A percentile compares a stretch with the other conserved stretches of the same genome.
These are phyloP conservation scores for Prunus padus DNA, from an alignment of 306 rosid genomes.

Conservation along the genomic window DNA sequence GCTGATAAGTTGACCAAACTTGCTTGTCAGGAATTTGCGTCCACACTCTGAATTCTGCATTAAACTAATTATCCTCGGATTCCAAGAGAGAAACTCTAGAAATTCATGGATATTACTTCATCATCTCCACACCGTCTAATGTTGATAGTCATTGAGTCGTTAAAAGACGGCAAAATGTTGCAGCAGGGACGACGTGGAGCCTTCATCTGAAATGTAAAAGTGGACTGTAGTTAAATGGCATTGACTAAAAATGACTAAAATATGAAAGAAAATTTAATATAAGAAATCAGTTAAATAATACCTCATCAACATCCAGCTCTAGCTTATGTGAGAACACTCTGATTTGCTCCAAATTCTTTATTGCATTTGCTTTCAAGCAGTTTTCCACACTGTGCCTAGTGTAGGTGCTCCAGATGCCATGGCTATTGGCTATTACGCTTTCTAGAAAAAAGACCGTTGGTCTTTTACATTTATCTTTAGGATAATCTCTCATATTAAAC, in stretches of 20 bases:
- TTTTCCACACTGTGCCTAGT: conserved; percentile 40
- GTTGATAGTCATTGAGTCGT: conserved; percentile 46
- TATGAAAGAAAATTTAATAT: conserved; percentile 18
- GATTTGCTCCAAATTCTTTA: conserved; percentile 43
- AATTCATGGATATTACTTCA: conserved; percentile 63
- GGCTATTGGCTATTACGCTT: conserved; percentile 38
- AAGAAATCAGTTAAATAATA: conserved; percentile 22
- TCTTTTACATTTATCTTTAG: conserved; percentile 70
- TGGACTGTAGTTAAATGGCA: conserved; percentile 12
- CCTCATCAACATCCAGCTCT: conserved; percentile 62
- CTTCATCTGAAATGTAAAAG: conserved; percentile 53
- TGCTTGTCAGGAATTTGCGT: too few relatives aligned
- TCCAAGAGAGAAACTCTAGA: conserved; percentile 38
- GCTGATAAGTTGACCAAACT: conserved; percentile 1
- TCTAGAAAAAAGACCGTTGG: conserved; percentile 57
- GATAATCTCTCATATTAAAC: conserved; percentile 64
- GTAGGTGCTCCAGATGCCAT: conserved; percentile 58
- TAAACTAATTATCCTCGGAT: conserved; percentile 15
- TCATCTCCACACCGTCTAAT: conserved; percentile 46
- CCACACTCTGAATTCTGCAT: conserved; percentile 18
- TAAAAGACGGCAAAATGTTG: conserved; percentile 39
- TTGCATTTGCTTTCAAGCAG: conserved; percentile 41
- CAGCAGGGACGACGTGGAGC: conserved; percentile 87
- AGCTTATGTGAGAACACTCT: conserved; percentile 60
- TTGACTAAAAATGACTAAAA: conserved; percentile 16